Evolutionary conservation across 2,329 filamentous ascomycete genomes (phyloP), one percentile per base, ranked within the genome.

Genomic region (Lasiodiplodia theobromae): DNA sequence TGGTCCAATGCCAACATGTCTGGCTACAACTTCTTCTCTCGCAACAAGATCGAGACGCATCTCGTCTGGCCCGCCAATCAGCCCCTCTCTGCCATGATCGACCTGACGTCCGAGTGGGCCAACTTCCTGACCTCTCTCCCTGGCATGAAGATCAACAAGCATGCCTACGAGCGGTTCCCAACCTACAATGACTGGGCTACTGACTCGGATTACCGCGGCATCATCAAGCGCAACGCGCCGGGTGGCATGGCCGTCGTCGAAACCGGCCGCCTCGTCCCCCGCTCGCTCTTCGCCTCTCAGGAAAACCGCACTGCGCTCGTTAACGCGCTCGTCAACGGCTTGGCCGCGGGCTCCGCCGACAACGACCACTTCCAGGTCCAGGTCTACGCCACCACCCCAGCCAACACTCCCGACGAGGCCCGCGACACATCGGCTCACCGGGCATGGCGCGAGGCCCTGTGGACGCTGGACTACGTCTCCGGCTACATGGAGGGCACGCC

Each of bases 21-120:
- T 6, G 77, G 77, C 47, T 79, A 78, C 70, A 78, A 79, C 68
- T 79, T 79, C 68, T 16, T 79, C 10, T 70, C 74, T 7, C 73
- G 72, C 37, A 70, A 77, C 64, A 74, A 76, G 44, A 76, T 78
- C 60, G 70, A 77, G 0, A 78, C 75, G 3, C 69, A 78, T 10
- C 76, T 78, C 52, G 69, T 79, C 21, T 66, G 75, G 53, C 77
- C 77, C 11, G 75, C 73, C 11, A 69, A 57, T 12, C 72, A 78
- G 58, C 71, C 71, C 2, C 68, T 71, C 10, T 72, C 73, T 7
- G 14, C 25, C 21, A 71, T 79, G 63, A 72, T 75, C 37, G 58
- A 62, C 8, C 69, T 78, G 40, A 78, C 75, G 5, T 69, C 73
- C 5, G 69, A 77, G 62, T 79, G 74, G 72, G 72, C 74, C 63